Evolutionary conservation across 257 asterid genomes (phyloP).

Genomic region (Solanum dulcamara): DNA sequence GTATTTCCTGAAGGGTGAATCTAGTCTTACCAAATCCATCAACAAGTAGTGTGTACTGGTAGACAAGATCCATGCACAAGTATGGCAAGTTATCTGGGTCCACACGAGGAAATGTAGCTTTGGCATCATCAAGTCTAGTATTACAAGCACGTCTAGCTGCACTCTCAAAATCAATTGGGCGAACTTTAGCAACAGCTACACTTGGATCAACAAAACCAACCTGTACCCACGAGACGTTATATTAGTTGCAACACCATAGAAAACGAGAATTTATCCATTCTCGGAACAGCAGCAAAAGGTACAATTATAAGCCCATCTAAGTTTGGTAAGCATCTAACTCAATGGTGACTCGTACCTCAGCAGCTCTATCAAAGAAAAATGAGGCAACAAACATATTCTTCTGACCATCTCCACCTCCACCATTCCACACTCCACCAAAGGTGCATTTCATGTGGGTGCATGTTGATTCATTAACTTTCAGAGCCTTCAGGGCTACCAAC

Average conservation of each 20-base stretch:
- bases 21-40: constrained; percentile 77
- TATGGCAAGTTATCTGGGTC: constrained; percentile 66
- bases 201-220: constrained; percentile 65
- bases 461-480: constrained; percentile 65
- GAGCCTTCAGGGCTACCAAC: constrained; percentile 58
- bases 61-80: constrained; percentile 94
- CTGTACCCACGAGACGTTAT: constrained; percentile 11
- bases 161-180: constrained; percentile 72
- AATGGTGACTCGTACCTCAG: constrained; percentile 47
- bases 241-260: background rate
- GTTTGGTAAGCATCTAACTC: background rate
- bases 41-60: constrained; percentile 76
- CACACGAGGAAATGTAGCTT: constrained; percentile 44
- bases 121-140: constrained; percentile 57
- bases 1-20: background rate
- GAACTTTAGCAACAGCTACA: constrained; percentile 67
- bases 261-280: background rate
- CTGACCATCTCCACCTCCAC: constrained; percentile 97
- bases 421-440: constrained; percentile 95
- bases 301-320: background rate
- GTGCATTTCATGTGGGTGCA: constrained; percentile 98
- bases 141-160: constrained; percentile 88
- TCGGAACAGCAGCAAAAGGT: background rate
- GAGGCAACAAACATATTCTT: constrained; percentile 92
- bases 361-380: constrained; percentile 92